These are phyloP conservation scores for Trichoderma gracile DNA, from an alignment of 2,329 filamentous ascomycete genomes.

Conservation along the genomic window DNA sequence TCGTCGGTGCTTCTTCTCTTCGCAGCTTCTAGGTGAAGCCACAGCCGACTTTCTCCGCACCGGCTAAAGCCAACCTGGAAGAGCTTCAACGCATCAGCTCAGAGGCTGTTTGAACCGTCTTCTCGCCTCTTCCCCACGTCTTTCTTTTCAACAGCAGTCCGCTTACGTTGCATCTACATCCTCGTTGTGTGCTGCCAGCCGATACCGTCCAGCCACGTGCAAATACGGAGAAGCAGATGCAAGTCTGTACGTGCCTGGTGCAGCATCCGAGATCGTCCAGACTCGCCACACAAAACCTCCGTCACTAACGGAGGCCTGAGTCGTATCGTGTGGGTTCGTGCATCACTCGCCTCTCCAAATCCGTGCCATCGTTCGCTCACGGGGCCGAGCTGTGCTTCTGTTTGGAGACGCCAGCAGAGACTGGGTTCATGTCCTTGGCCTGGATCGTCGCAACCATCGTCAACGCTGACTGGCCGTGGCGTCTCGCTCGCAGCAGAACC, in stretches of 20 bases:
- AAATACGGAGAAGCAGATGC: conserved; percentile 4
- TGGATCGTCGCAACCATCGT: neutral
- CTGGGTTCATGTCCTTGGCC: neutral
- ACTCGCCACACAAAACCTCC: neutral
- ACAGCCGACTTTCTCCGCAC: conserved; percentile 15
- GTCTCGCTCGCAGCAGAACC: neutral
- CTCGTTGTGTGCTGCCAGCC: neutral
- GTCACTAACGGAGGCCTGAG: conserved; percentile 4
- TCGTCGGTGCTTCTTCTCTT: neutral
- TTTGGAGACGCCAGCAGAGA: neutral
- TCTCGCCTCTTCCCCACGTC: neutral
- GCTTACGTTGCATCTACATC: no score
- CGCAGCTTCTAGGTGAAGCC: neutral
- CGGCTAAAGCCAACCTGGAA: conserved; percentile 7
- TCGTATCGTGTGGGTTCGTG: conserved; percentile 14
- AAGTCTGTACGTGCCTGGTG: neutral
- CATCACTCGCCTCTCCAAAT: neutral
- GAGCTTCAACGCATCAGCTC: neutral
- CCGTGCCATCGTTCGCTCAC: neutral
- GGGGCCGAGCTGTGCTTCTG: neutral
- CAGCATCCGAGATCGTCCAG: conserved; percentile 14
- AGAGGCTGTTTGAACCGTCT: neutral
- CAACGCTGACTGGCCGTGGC: conserved; percentile 5
- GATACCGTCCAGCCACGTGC: conserved; percentile 5
- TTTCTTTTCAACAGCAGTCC: no score